phyloP scores from a whole-genome alignment of 805 yeast species.

The Candida rishiriensis region DNA sequence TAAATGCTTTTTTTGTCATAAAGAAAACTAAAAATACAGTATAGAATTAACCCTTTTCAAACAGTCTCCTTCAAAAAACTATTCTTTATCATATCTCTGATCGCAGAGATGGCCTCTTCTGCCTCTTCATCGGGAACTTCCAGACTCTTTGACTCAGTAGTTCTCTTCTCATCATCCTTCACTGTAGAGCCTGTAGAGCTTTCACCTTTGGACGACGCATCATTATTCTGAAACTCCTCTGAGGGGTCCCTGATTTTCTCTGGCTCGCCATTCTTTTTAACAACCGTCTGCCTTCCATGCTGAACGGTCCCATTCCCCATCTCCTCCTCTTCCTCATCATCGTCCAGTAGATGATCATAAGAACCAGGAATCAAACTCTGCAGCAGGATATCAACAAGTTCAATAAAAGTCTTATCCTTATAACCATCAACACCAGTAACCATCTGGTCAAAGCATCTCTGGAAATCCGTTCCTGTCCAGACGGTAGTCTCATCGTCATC shows the following conservation, averaged over 20 bases:
- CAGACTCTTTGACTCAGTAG: neutral
- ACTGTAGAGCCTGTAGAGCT: neutral
- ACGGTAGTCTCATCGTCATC: constrained; percentile 2
- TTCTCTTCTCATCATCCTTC: neutral
- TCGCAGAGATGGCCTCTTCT: constrained; percentile 1
- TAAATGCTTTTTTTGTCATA: too few relatives aligned
- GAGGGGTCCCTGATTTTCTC: too few relatives aligned
- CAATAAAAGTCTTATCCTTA: constrained; percentile 34
- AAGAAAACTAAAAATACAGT: too few relatives aligned
- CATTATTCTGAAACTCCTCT: too few relatives aligned
- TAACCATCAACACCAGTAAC: constrained; percentile 46
- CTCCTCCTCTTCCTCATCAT: neutral
- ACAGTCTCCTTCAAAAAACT: neutral
- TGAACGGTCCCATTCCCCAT: neutral
- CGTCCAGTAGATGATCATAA: constrained; percentile 1
- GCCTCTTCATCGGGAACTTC: neutral
- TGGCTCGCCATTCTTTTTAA: too few relatives aligned
- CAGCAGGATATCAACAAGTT: constrained; percentile 26
- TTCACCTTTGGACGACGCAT: too few relatives aligned
- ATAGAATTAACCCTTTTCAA: too few relatives aligned
- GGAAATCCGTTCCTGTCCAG: constrained; percentile 62
- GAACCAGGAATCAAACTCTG: constrained; percentile 6
- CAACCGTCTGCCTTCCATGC: neutral
- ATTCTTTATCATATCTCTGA: constrained; percentile 2
- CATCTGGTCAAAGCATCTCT: constrained; percentile 58